Evolutionary conservation across 139 green algal genomes (phyloP).

Genomic region (Chlamydomonas urium): DNA sequence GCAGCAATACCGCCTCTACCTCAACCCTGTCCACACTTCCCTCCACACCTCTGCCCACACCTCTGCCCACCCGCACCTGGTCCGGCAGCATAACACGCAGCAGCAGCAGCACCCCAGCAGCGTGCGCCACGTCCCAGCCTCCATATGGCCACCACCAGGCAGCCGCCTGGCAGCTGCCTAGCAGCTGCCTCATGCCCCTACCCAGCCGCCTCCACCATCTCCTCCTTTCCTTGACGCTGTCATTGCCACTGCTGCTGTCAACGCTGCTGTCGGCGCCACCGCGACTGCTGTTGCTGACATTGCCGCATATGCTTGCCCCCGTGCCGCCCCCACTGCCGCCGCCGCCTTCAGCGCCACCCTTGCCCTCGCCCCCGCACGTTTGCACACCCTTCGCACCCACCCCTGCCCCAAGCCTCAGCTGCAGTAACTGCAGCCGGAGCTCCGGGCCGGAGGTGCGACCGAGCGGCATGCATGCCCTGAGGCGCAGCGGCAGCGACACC

Average conservation of each 20-base stretch:
- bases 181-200: background rate
- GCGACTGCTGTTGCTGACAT: background rate
- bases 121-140: background rate
- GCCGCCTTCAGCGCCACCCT: background rate
- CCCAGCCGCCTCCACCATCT: no score
- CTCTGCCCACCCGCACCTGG: background rate
- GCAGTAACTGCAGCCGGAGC: background rate
- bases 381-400: no score
- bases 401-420: background rate
- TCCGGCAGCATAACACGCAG: background rate
- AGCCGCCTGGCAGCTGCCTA: no score
- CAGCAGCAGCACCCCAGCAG: background rate
- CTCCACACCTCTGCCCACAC: no score
- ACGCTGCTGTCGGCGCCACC: background rate
- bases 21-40: no score
- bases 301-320: no score
- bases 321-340: no score
- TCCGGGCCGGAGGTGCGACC: background rate
- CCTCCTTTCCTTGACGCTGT: background rate
- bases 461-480: background rate
- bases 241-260: background rate
- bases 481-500: background rate
- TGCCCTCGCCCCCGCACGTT: no score
- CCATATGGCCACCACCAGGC: background rate
- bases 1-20: background rate